These are phyloP conservation scores for Odontarrhena argentea DNA, from an alignment of 345 rosid species.

Conservation along the genomic window DNA sequence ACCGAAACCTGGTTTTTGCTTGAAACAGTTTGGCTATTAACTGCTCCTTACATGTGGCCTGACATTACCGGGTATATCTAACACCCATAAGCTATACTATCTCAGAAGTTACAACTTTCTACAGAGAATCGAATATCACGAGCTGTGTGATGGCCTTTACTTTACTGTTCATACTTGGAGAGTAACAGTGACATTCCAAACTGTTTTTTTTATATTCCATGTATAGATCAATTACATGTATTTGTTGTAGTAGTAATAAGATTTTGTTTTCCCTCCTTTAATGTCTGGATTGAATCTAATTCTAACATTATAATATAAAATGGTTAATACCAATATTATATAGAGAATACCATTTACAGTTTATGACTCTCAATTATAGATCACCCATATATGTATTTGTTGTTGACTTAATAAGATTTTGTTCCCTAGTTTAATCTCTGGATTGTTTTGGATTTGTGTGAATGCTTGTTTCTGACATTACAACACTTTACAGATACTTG, in stretches of 20 bases:
- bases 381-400: background rate
- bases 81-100: background rate
- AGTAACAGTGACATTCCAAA: background rate
- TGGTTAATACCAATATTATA: no score
- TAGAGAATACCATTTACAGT: no score
- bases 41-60: background rate
- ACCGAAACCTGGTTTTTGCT: background rate
- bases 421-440: background rate
- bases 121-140: slow-evolving; percentile 2
- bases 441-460: slow-evolving; percentile 25
- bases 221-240: background rate
- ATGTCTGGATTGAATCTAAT: no score
- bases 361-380: no score
- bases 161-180: background rate
- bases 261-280: no score
- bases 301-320: no score
- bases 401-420: background rate
- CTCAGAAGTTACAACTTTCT: background rate
- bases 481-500: slow-evolving; percentile 6
- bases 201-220: no score
- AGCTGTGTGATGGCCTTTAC: background rate
- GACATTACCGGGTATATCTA: background rate
- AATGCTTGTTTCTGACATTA: slow-evolving; percentile 7
- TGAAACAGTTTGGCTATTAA: slow-evolving; percentile 19
- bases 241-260: no score